Conservation (phyloP, 1,139 yeast species). For the Kazachstania sp. region DNA sequence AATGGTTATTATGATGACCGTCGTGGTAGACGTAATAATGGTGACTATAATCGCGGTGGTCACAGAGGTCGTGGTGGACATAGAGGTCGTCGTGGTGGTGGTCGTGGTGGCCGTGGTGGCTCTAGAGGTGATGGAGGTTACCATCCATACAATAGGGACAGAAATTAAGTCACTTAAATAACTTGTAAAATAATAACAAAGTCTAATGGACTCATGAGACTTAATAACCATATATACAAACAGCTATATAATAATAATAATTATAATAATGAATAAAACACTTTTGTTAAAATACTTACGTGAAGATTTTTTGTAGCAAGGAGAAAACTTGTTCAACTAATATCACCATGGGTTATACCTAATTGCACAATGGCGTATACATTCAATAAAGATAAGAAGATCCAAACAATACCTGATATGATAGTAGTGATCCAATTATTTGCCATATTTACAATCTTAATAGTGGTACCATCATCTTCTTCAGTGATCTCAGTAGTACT, state of each 20-base stretch:
- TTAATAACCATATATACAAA: too few relatives aligned
- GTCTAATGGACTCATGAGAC: too few relatives aligned
- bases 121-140: constrained; percentile 18
- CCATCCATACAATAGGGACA: constrained; percentile 24
- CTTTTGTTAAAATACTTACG: not conserved
- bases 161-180: not conserved
- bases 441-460: constrained; percentile 41
- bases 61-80: constrained; percentile 26
- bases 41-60: constrained; percentile 12
- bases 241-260: not conserved
- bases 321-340: constrained; percentile 3
- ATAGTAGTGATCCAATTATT: constrained; percentile 52
- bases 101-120: constrained; percentile 18
- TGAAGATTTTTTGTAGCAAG: too few relatives aligned
- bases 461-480: constrained; percentile 10
- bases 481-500: constrained; percentile 6
- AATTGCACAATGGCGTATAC: constrained; percentile 58
- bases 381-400: constrained; percentile 56
- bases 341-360: constrained; percentile 25
- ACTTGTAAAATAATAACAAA: not conserved
- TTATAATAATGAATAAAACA: not conserved
- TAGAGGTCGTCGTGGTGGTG: constrained; percentile 19
- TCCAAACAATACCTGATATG: constrained; percentile 47
- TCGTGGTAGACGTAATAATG: constrained; percentile 8
- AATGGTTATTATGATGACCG: constrained; percentile 8